Evolutionary conservation across 139 green algal species (phyloP).

Genomic region (Monoraphidium neglectum): DNA sequence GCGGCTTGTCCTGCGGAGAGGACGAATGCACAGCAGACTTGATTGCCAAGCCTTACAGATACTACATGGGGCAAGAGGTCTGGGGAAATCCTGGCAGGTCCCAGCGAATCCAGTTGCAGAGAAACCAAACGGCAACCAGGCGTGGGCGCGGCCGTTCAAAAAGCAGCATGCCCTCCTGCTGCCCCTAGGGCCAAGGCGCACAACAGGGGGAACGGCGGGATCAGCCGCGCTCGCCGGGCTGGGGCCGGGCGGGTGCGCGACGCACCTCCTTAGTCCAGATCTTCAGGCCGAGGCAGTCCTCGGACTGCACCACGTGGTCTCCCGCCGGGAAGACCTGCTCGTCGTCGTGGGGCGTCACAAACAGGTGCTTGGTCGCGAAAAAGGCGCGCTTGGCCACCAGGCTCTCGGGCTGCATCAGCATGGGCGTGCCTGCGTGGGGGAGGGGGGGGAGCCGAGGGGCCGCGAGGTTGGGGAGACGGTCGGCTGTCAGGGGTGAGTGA

Average conservation of each 20-base stretch:
- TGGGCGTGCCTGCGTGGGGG: constrained; percentile 29
- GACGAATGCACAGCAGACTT: no score
- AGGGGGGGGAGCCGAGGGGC: not conserved
- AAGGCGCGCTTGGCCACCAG: constrained; percentile 48
- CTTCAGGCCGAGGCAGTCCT: constrained; percentile 55
- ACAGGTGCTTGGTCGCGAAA: constrained; percentile 82
- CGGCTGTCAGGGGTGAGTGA: no score
- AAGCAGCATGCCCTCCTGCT: not conserved
- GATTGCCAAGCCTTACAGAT: not conserved
- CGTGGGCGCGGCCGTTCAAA: no score
- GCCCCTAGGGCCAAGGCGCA: not conserved
- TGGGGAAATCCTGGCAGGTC: not conserved
- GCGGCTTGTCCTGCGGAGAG: constrained; percentile 52
- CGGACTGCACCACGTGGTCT: constrained; percentile 72
- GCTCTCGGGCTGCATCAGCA: constrained; percentile 44
- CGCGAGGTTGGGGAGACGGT: no score
- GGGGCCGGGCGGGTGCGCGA: no score
- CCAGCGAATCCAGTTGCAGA: constrained; percentile 18
- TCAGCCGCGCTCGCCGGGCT: no score
- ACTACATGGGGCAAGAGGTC: not conserved
- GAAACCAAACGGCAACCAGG: constrained; percentile 6
- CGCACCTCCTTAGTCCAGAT: constrained; percentile 61
- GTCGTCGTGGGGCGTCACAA: constrained; percentile 76
- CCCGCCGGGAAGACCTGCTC: constrained; percentile 71
- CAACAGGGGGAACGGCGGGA: not conserved